Evolutionary conservation across 2,329 filamentous ascomycete species (phyloP), one percentile per base, ranked within the genome.

Genomic region (Fusarium sambucinum): DNA sequence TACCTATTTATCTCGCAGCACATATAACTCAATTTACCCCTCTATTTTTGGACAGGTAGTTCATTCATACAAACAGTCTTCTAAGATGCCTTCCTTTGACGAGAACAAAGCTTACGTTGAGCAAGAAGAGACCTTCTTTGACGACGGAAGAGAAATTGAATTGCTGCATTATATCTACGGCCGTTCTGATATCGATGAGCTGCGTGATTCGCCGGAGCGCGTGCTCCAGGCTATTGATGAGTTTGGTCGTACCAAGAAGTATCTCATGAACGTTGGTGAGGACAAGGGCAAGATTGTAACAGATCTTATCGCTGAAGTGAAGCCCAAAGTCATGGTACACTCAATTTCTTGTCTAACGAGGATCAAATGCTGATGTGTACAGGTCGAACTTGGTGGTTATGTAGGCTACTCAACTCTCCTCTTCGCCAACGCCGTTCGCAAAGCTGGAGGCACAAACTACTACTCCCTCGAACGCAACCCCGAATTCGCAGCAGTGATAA

Each of bases 381-480:
- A 80, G 78, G 84, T 95, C 46, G 92, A 96, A 76, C 84, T 96
- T 0, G 92, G 93, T 46, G 90, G 91, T 48, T 96, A 95, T 77
- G 85, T 94, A 21, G 92, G 92, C 41, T 96, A 96, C 81, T 95
- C 92, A 0, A 89, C 90, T 61, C 88, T 96, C 61, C 83, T 93
- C 2, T 95, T 94, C 74, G 91, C 87, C 44, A 84, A 88, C 35
- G 89, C 90, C 1, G 80, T 92, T 17, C 86, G 86, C 59, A 83
- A 85, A 50, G 85, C 85, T 5, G 90, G 90, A 13, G 91, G 90
- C 5, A 83, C 85, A 68, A 81, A 82, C 25, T 94, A 93, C 79
- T 89, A 86, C 76, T 92, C 89, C 71, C 81, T 96, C 7, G 93
- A 96, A 76, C 82, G 87, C 72, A 92, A 90, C 71, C 88, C 91